A percentile compares a stretch with the other conserved stretches of the same genome.
These are phyloP conservation scores for Ophiostoma quercus DNA, from an alignment of 2,329 filamentous ascomycete species.

Conservation along the genomic window DNA sequence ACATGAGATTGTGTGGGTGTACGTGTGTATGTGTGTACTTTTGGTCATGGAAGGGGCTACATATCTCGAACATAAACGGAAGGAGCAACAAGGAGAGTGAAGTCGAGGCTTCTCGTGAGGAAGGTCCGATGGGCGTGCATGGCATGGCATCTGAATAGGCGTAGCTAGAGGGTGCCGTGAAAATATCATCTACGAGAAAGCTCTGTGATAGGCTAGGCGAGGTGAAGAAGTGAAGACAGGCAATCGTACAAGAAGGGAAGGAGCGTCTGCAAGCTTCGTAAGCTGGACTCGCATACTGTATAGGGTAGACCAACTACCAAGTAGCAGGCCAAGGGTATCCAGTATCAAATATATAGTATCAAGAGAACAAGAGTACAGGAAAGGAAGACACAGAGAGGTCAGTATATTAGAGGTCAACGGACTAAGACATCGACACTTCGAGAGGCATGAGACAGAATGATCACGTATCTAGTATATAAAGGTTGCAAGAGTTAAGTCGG, in stretches of 20 bases:
- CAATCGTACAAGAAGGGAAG: neutral
- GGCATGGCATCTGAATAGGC: neutral
- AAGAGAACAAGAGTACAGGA: too few relatives aligned
- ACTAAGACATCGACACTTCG: too few relatives aligned
- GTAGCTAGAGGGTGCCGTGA: neutral
- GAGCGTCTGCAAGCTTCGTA: neutral
- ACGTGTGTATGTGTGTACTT: neutral
- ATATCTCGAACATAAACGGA: neutral
- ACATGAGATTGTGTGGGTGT: neutral
- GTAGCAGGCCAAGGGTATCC: neutral
- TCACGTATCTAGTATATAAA: too few relatives aligned
- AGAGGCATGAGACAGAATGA: too few relatives aligned
- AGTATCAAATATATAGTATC: too few relatives aligned
- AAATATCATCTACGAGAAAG: neutral
- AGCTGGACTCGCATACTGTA: neutral
- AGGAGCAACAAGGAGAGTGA: neutral
- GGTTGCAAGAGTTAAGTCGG: too few relatives aligned
- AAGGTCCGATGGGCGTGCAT: conserved; percentile 2
- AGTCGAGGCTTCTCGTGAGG: neutral
- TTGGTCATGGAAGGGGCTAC: neutral
- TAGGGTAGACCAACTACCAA: too few relatives aligned
- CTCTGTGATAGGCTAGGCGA: neutral
- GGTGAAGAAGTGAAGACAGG: neutral
- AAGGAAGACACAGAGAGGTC: too few relatives aligned
- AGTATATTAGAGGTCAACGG: too few relatives aligned